These are phyloP conservation scores for Ustilago shanxiensis DNA, from an alignment of 1,284 basidiomycete species.

Conservation along the genomic window DNA sequence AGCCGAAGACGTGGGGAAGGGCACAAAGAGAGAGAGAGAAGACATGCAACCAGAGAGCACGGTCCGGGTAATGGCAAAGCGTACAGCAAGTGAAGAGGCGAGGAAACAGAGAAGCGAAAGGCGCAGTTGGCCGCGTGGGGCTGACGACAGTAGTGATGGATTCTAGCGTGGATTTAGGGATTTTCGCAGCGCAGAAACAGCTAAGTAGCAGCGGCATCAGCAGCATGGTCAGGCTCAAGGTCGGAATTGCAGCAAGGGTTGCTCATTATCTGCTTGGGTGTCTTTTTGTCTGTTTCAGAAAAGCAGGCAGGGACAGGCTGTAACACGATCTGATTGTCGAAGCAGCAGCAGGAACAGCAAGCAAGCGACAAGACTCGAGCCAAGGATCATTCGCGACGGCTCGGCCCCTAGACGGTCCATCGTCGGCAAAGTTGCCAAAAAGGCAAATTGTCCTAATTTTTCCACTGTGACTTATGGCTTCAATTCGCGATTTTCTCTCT, in stretches of 20 bases:
- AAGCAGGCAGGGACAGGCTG: no score
- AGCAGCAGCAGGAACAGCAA: conserved; percentile 3
- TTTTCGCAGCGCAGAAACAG: background rate
- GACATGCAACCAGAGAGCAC: conserved; percentile 6
- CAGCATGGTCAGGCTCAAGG: background rate
- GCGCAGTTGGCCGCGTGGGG: conserved; percentile 10
- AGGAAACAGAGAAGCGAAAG: background rate
- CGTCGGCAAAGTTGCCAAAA: conserved; percentile 23
- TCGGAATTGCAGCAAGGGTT: background rate
- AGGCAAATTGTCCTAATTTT: background rate
- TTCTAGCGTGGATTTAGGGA: background rate
- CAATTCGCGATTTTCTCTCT: background rate
- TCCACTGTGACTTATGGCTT: no score
- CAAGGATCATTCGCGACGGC: background rate
- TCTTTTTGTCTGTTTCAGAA: background rate
- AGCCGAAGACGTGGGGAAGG: background rate
- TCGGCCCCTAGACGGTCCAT: conserved; percentile 12
- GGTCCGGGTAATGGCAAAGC: background rate
- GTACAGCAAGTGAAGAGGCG: background rate
- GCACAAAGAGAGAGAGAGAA: no score
- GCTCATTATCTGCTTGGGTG: no score
- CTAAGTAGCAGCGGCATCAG: background rate
- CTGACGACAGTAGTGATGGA: conserved; percentile 1
- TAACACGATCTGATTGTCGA: no score
- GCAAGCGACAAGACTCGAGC: no score